These are phyloP conservation scores for Sugiyamaella novakii DNA, from an alignment of 1,139 yeast species.

Conservation along the genomic window DNA sequence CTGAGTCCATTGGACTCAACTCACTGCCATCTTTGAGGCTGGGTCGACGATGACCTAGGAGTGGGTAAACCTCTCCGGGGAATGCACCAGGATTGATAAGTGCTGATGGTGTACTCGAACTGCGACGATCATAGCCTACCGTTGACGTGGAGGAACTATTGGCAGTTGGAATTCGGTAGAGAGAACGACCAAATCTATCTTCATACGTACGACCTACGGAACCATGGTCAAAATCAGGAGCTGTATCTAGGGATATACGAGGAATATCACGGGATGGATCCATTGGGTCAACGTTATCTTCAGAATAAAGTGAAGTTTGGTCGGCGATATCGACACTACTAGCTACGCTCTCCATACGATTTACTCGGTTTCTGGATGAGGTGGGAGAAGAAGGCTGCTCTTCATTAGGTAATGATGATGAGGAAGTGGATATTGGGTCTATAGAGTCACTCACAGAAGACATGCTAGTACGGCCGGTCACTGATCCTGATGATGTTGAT, in stretches of 20 bases:
- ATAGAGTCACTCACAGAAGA: constrained; percentile 7
- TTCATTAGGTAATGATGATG: neutral
- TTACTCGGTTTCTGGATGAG: neutral
- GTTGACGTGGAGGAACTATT: constrained; percentile 11
- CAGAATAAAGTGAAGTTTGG: constrained; percentile 11
- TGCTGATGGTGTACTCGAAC: constrained; percentile 19
- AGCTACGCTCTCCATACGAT: constrained; percentile 22
- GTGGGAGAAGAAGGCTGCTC: neutral
- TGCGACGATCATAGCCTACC: constrained; percentile 14
- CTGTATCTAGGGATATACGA: constrained; percentile 1
- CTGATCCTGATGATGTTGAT: constrained; percentile 4
- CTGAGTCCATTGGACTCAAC: constrained; percentile 26
- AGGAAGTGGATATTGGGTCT: neutral
- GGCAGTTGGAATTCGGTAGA: constrained; percentile 14
- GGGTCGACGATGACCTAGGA: constrained; percentile 23
- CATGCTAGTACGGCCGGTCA: constrained; percentile 8
- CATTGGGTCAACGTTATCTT: constrained; percentile 18
- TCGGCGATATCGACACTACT: constrained; percentile 30
- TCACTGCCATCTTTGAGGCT: constrained; percentile 24
- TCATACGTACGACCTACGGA: neutral
- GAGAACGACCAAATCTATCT: constrained; percentile 13
- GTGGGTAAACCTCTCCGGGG: constrained; percentile 24
- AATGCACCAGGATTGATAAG: constrained; percentile 15
- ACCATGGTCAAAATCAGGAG: neutral
- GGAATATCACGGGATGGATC: constrained; percentile 4